phyloP scores from a whole-genome alignment of 768 basidiomycete species.

The Suillus alpinus region DNA sequence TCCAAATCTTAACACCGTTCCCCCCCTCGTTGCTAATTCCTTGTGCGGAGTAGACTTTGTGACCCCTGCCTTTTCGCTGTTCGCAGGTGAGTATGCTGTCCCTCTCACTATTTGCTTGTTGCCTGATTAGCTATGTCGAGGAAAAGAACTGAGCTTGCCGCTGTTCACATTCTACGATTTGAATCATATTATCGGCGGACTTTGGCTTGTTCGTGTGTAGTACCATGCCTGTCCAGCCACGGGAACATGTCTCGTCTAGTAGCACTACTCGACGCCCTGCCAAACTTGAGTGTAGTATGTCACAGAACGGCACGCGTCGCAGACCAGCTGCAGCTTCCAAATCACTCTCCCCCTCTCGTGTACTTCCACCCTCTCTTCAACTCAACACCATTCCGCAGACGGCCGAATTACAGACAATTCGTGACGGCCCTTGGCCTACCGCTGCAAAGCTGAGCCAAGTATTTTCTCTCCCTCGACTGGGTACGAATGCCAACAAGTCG shows the following conservation, averaged over 20 bases:
- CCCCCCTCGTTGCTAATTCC: background rate
- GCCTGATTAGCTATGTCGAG: background rate
- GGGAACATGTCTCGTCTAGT: background rate
- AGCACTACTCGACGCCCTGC: background rate
- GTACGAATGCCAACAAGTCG: conserved; percentile 4
- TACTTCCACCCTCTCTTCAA: conserved; percentile 17
- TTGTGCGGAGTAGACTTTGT: background rate
- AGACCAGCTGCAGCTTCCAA: background rate
- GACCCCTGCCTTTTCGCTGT: background rate
- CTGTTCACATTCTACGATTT: background rate
- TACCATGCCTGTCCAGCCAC: background rate
- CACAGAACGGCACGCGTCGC: background rate
- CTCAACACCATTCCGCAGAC: conserved; percentile 8
- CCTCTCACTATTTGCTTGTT: background rate
- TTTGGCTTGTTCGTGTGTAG: background rate
- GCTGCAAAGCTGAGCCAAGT: conserved; percentile 42
- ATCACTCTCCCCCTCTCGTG: conserved; percentile 2
- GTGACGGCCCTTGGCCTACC: conserved; percentile 32
- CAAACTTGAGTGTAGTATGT: background rate
- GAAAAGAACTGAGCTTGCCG: background rate
- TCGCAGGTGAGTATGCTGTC: background rate
- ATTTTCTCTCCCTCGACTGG: conserved; percentile 34
- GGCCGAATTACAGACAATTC: conserved; percentile 23
- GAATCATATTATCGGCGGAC: background rate
- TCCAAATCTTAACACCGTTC: background rate